These are phyloP conservation scores for Davidsoniella australis DNA, from an alignment of 2,329 filamentous ascomycete genomes.

Conservation along the genomic window DNA sequence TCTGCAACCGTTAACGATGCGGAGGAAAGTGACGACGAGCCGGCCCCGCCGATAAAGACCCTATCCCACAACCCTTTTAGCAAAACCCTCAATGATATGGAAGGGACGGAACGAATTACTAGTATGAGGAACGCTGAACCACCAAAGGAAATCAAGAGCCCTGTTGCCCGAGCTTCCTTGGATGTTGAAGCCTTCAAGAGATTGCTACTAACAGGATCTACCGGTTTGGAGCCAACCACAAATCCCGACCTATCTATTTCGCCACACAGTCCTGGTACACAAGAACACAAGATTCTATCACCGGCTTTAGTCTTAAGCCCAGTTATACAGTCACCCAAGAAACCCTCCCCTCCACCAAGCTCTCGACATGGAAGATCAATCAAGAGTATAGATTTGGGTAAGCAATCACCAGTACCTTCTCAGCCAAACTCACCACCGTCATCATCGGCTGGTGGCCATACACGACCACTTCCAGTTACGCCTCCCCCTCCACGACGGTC, in stretches of 20 bases:
- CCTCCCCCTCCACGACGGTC: constrained; percentile 30
- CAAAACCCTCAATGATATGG: constrained; percentile 35
- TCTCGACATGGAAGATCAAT: constrained; percentile 67
- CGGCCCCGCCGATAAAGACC: neutral
- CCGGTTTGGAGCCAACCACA: constrained; percentile 21
- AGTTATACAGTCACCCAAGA: constrained; percentile 28
- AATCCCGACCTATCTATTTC: neutral
- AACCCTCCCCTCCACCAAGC: constrained; percentile 54
- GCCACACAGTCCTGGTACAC: neutral
- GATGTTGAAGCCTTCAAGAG: constrained; percentile 67
- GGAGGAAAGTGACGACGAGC: constrained; percentile 13
- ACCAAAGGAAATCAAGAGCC: neutral
- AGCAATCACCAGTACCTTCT: constrained; percentile 14
- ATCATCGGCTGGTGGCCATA: neutral
- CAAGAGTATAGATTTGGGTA: constrained; percentile 28
- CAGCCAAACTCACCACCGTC: constrained; percentile 14
- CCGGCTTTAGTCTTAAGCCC: constrained; percentile 7
- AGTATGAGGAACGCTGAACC: constrained; percentile 10
- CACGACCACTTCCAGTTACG: constrained; percentile 30
- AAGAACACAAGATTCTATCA: neutral
- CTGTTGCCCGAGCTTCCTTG: constrained; percentile 8
- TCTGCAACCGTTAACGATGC: constrained; percentile 18
- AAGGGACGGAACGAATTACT: constrained; percentile 15
- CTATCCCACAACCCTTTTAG: constrained; percentile 31
- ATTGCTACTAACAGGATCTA: constrained; percentile 56